Evolutionary conservation across 2,329 filamentous ascomycete genomes (phyloP).

Genomic region (Raffaelea albimanens): DNA sequence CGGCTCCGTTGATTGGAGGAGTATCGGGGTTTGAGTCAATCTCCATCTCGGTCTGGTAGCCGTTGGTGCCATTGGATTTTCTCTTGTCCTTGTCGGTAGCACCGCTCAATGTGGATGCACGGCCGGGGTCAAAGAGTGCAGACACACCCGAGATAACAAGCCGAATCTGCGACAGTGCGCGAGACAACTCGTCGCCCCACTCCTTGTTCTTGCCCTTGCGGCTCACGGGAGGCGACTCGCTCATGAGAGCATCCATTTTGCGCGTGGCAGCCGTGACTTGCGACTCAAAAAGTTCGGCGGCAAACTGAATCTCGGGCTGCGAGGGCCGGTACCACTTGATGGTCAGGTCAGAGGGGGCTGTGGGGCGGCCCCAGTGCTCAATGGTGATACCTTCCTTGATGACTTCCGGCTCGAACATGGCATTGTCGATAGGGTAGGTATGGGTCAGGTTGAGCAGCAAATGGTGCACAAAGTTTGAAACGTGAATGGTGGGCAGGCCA

Average conservation of each 20-base stretch:
- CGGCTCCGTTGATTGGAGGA: conserved; percentile 8
- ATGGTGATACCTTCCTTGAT: conserved; percentile 63
- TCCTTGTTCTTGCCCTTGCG: conserved; percentile 94
- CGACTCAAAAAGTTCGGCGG: conserved; percentile 76
- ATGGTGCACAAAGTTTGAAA: conserved; percentile 97
- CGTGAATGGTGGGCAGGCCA: conserved; percentile 87
- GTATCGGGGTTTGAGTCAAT: conserved; percentile 1
- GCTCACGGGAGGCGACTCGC: conserved; percentile 71
- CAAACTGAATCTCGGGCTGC: conserved; percentile 74
- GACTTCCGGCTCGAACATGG: conserved; percentile 73
- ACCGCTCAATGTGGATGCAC: conserved; percentile 45
- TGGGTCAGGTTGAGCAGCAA: conserved; percentile 88
- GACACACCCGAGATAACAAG: conserved; percentile 88
- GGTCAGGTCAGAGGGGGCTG: conserved; percentile 64
- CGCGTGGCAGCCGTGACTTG: conserved; percentile 70
- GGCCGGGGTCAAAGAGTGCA: conserved; percentile 74
- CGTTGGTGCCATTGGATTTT: conserved; percentile 28
- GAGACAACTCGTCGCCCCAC: conserved; percentile 93
- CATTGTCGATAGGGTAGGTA: conserved; percentile 85
- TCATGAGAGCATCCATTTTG: conserved; percentile 69
- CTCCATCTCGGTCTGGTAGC: conserved; percentile 17
- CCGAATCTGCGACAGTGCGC: conserved; percentile 78
- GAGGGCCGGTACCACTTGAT: conserved; percentile 88
- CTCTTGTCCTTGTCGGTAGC: conserved; percentile 12
- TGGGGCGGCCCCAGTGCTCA: conserved; percentile 75